Evolutionary conservation across 108 stramenopile species (phyloP), one percentile per base, ranked within the genome.

Genomic region (Hondaea fermentalgiana): DNA sequence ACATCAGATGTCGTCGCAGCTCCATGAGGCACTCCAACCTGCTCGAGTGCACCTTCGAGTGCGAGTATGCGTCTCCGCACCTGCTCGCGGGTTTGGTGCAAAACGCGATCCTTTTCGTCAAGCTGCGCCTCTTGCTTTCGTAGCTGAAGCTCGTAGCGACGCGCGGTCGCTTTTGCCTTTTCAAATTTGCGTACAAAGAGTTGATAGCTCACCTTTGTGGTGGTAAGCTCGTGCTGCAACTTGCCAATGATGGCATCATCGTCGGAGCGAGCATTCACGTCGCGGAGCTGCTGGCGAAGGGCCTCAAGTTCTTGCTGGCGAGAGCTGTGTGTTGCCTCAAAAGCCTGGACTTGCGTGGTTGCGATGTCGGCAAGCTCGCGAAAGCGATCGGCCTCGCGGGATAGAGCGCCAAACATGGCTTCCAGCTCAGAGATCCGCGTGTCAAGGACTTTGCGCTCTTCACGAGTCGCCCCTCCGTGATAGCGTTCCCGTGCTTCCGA

Each of bases 201-300:
- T 23, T 91, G 89, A 47, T 93, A 92, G 17, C 91, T 91, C 44
- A 60, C 60, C 87, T 93, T 90, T 35, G 88, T 72, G 5, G 93
- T 88, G 43, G 90, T 87, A 16, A 94, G 91, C 92, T 93, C 91
- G 29, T 93, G 89, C 90, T 94, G 94, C 51, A 94, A 91, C 72
- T 90, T 87, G 43, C 93, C 93, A 87, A 94, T 93, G 23, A 94
- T 87, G 28, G 91, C 87, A 90, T 93, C 93, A 88, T 94, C 94
- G 64, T 94, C 94, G 60, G 92, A 91, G 8, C 92, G 90, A 43
- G 90, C 90, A 59, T 93, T 93, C 0, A 91, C 69, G 14, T 91
- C 92, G 35, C 87, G 72, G 42, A 90, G 88, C 60, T 60, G 55
- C 28, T 92, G 88, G 29, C 92, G 91, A 29, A 93, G 89, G 47